Conservation (phyloP, 129 eudicot genomes). For the Silybum marianum region DNA sequence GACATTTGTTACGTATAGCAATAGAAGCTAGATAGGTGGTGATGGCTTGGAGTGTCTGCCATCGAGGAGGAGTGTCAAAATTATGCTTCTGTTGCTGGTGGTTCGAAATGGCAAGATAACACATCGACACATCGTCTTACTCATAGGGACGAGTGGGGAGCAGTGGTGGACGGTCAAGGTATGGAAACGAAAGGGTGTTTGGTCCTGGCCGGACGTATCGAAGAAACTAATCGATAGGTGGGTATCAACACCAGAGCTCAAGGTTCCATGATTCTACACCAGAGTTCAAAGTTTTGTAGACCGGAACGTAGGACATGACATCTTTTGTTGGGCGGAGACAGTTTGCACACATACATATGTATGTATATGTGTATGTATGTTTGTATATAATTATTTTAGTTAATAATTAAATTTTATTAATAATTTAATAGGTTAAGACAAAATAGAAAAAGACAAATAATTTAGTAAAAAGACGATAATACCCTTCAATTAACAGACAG, state of each 20-base stretch:
- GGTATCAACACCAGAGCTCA: slow-evolving; percentile 29
- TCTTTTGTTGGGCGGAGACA: too few species aligned
- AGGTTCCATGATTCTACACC: slow-evolving; percentile 34
- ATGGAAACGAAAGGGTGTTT: slow-evolving; percentile 37
- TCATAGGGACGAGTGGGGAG: slow-evolving; percentile 51
- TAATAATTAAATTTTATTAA: too few species aligned
- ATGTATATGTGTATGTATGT: too few species aligned
- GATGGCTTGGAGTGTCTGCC: slow-evolving; percentile 58
- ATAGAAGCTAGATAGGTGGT: slow-evolving; percentile 62
- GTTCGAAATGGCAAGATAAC: slow-evolving; percentile 59
- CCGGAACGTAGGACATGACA: too few species aligned
- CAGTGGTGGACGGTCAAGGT: slow-evolving; percentile 52
- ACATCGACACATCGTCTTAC: slow-evolving; percentile 13
- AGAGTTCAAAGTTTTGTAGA: too few species aligned
- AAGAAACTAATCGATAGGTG: slow-evolving; percentile 38
- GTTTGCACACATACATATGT: too few species aligned
- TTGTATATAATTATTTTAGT: too few species aligned
- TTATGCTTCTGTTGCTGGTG: slow-evolving; percentile 54
- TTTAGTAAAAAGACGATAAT: too few species aligned
- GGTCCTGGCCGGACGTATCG: slow-evolving; percentile 46
- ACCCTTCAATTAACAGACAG: too few species aligned
- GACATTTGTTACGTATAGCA: too few species aligned
- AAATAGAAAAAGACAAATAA: too few species aligned
- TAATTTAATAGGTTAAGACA: too few species aligned
- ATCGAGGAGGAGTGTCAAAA: slow-evolving; percentile 63